Base-by-base conservation (phyloP, 441 rosid species). In the Eruca vesicaria region DNA sequence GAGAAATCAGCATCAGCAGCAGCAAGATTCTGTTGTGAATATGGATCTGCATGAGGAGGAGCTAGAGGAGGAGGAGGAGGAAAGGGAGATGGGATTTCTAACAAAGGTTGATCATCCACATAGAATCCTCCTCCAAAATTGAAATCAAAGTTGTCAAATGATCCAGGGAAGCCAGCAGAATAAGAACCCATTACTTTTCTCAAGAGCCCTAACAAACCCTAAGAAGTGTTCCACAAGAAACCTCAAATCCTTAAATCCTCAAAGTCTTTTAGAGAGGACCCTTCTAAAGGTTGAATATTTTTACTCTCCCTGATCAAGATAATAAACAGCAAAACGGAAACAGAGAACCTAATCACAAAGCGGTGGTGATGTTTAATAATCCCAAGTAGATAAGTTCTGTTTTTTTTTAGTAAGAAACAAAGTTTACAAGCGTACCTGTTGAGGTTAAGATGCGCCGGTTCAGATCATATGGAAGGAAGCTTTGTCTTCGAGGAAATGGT, bases 1-100 rank as follows among this genome's bases (percentile, higher is more conserved):
- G 85, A 81, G 20, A 84, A 81, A 2, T 85, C 86, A 70, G 82
- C 36, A 15, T 84, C 86, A 72, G 81, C 90, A 8, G 73, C 12
- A 15, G 82, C 71, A 35, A 11, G 67, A 41, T 70, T 33, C 14
- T 35, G 62, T 75, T 77, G 81, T 2, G 74, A 29, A 63, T 52
- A 70, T 10, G 79, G 60, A 56, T 81, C 81, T 53, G 73, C 68
- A 5, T 35, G 79, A 56, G 69, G 63, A 72, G 69, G 69, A 28
- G 77, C 26, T 15, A 14, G 75, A 53, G 16, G 20, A 71, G 15
- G 74, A 29, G 32, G 32, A 29, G 55, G 21, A 58, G 35, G 29
- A 65, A 18, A 9, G 18, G 68, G 2, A 70, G 71, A 78, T 53
- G 82, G 72, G 35, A 14, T 6, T 61, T 85, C 86, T 52, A 79